Evolutionary conservation across 1,139 yeast genomes (phyloP).

Genomic region (Candida labiduridarum): DNA sequence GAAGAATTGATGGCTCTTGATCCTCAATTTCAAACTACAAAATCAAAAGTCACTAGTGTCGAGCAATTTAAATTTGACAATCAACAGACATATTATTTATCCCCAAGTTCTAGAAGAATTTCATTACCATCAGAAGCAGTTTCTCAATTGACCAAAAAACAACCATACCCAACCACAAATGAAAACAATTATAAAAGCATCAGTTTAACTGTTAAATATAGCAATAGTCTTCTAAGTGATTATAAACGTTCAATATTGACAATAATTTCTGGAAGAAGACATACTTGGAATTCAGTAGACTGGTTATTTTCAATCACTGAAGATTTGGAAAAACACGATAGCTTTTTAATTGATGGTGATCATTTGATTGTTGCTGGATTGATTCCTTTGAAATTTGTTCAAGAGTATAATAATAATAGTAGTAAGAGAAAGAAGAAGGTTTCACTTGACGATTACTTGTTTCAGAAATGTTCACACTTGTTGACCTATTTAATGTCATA

Average conservation of each 20-base stretch:
- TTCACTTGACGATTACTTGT: conserved; percentile 32
- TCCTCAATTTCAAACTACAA: conserved; percentile 48
- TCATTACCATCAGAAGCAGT: conserved; percentile 10
- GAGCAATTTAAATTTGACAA: conserved; percentile 45
- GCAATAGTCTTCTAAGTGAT: conserved; percentile 26
- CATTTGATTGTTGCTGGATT: conserved; percentile 41
- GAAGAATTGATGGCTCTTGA: conserved; percentile 66
- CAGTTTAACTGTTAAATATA: conserved; percentile 41
- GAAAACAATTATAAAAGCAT: conserved; percentile 46
- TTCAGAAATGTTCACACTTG: conserved; percentile 41
- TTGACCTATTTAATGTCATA: conserved; percentile 37
- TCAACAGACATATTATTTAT: conserved; percentile 38
- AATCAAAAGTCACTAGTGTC: conserved; percentile 33
- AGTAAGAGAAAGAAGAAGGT: conserved; percentile 16
- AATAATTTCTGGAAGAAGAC: conserved; percentile 43
- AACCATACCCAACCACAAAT: conserved; percentile 35
- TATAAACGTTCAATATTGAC: conserved; percentile 37
- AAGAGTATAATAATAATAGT: conserved; percentile 19
- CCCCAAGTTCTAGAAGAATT: conserved; percentile 22
- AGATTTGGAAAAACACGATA: conserved; percentile 9
- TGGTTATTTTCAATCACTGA: conserved; percentile 33
- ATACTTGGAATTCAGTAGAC: conserved; percentile 48
- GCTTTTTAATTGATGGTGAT: conserved; percentile 43
- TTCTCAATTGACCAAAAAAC: conserved; percentile 10
- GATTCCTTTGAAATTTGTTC: conserved; percentile 32